Evolutionary conservation across 1,284 basidiomycete species (phyloP).

Genomic region (Fomitopsis betulina): DNA sequence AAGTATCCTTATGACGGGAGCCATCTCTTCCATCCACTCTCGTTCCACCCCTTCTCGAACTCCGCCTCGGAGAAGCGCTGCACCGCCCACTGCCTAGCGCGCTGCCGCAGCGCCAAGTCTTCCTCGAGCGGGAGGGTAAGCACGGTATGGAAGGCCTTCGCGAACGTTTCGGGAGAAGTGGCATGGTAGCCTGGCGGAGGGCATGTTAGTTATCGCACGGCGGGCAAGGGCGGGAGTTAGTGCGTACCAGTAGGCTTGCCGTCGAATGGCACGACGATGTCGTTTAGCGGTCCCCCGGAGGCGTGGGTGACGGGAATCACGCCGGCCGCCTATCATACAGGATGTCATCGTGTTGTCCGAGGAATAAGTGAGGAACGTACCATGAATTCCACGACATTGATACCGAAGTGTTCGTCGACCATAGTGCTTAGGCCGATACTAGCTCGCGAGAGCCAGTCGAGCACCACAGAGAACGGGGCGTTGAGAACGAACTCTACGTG

Average conservation of each 20-base stretch:
- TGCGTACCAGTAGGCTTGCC: slow-evolving; percentile 62
- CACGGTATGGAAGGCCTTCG: slow-evolving; percentile 61
- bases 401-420: slow-evolving; percentile 99
- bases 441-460: slow-evolving; percentile 65
- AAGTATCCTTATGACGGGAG: slow-evolving; percentile 11
- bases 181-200: slow-evolving; percentile 75
- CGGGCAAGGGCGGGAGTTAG: not conserved
- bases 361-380: slow-evolving; percentile 33
- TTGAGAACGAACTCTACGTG: slow-evolving; percentile 83
- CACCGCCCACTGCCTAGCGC: slow-evolving; percentile 69
- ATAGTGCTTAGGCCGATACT: slow-evolving; percentile 93
- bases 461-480: slow-evolving; percentile 70
- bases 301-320: slow-evolving; percentile 91
- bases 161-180: slow-evolving; percentile 63
- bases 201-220: not conserved
- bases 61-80: slow-evolving; percentile 72
- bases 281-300: slow-evolving; percentile 87
- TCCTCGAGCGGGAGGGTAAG: slow-evolving; percentile 55
- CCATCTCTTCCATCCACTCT: slow-evolving; percentile 52
- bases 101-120: slow-evolving; percentile 56
- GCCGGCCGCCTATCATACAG: slow-evolving; percentile 72
- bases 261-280: slow-evolving; percentile 84
- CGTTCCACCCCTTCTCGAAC: slow-evolving; percentile 75
- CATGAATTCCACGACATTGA: slow-evolving; percentile 98
- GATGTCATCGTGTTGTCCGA: not conserved